Percentiles rank a stretch among this genome's conserved stretches.
These are phyloP conservation scores for Yamadazyma ubonensis DNA, from an alignment of 805 yeast species.

Conservation along the genomic window DNA sequence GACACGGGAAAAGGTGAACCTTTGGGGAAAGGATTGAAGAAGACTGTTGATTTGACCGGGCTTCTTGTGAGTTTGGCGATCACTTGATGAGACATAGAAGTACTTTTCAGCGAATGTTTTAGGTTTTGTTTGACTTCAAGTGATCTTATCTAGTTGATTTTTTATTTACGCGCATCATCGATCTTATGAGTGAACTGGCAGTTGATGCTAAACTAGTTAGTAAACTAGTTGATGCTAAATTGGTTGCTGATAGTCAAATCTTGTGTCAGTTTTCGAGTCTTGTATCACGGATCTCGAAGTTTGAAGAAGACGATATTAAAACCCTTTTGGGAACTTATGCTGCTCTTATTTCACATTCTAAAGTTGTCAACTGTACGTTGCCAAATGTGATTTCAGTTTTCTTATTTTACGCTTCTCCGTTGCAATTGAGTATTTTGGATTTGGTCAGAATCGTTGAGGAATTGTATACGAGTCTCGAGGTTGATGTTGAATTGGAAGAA, in stretches of 20 bases:
- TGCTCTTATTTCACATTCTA: not conserved
- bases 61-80: not conserved
- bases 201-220: not conserved
- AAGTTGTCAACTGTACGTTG: not conserved
- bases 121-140: not conserved
- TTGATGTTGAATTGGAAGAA: slow-evolving; percentile 5
- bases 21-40: slow-evolving; percentile 1
- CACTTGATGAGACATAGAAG: slow-evolving; percentile 1
- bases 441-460: not conserved
- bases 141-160: not conserved
- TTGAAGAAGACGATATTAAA: slow-evolving; percentile 5
- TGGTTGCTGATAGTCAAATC: slow-evolving; percentile 7
- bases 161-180: slow-evolving; percentile 1
- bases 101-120: too few relatives aligned
- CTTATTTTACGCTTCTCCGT: slow-evolving; percentile 10
- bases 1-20: not conserved
- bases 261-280: slow-evolving; percentile 1
- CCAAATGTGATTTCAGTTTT: slow-evolving; percentile 3
- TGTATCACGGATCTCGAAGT: not conserved
- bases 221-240: not conserved
- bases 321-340: slow-evolving; percentile 8
- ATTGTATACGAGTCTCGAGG: not conserved
- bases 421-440: slow-evolving; percentile 4
- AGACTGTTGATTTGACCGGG: slow-evolving; percentile 1
- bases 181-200: not conserved